Conservation (phyloP, 805 yeast genomes). For the Lachancea quebecensis region DNA sequence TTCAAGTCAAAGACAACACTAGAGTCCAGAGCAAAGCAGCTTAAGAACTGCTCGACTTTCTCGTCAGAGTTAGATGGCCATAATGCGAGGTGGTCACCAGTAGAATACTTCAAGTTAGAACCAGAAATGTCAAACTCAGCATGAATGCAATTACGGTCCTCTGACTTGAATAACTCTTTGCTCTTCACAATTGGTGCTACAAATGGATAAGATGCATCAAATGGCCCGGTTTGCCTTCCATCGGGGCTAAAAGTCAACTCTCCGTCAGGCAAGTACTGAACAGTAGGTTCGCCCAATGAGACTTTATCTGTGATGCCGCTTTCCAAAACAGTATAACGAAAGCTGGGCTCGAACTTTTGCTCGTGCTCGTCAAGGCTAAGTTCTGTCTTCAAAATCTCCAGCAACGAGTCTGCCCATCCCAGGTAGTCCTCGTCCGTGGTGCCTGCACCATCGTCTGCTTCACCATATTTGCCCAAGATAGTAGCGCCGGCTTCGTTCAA, state of each 20-base stretch:
- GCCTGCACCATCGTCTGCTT: conserved; percentile 94
- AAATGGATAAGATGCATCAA: conserved; percentile 74
- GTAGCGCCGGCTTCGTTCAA: conserved; percentile 62
- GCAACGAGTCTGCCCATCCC: conserved; percentile 80
- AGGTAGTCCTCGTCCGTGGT: conserved; percentile 92
- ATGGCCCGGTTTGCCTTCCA: conserved; percentile 57
- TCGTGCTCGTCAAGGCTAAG: conserved; percentile 75
- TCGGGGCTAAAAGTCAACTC: conserved; percentile 32
- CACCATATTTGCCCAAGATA: conserved; percentile 69
- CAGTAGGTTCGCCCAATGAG: conserved; percentile 77
- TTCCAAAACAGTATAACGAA: conserved; percentile 31
- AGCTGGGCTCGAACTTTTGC: conserved; percentile 66
- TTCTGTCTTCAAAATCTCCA: conserved; percentile 56
- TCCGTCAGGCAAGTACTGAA: conserved; percentile 40
- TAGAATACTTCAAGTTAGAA: conserved; percentile 72
- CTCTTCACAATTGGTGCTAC: conserved; percentile 58
- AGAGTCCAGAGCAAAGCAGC: conserved; percentile 52
- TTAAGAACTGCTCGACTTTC: conserved; percentile 58
- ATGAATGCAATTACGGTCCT: conserved; percentile 76
- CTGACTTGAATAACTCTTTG: conserved; percentile 62
- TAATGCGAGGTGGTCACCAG: conserved; percentile 94
- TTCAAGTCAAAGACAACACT: conserved; percentile 55
- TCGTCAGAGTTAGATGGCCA: conserved; percentile 89
- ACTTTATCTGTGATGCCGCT: conserved; percentile 33
- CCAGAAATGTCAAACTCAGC: conserved; percentile 77